Evolutionary conservation across 352 stramenopile genomes (phyloP), one percentile per base, ranked within the genome.

Genomic region (Globisporangium irregulare): DNA sequence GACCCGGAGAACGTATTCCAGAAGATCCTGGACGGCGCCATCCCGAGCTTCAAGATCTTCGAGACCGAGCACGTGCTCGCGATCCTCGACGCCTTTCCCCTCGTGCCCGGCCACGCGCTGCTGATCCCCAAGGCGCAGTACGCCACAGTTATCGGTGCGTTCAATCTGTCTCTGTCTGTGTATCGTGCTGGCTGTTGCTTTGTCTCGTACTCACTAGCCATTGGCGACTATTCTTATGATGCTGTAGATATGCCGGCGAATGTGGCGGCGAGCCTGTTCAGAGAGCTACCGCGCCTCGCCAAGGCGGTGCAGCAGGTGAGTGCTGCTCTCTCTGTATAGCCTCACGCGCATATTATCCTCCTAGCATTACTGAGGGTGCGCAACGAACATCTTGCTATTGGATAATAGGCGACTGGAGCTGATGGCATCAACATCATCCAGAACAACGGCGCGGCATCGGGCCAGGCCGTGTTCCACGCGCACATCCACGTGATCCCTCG

Each of bases 31-130:
- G 79, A 88, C 53, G 86, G 84, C 50, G 71, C 75, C 46, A 87
- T 95, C 71, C 86, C 84, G 59, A 81, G 67, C 46, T 93, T 78
- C 79, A 95, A 94, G 77, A 78, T 95, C 65, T 95, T 94, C 60
- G 88, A 95, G 79, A 94, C 86, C 36, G 84, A 93, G 66, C 84
- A 93, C 66, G 82, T 91, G 70, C 72, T 94, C 25, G 88, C 88
- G 51, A 92, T 95, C 69, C 77, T 95, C 32, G 88, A 95, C 50
- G 84, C 82, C 32, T 94, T 93, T 71, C 88, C 87, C 18, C 56
- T 80, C 38, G 80, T 78, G 36, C 77, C 82, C 0, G 88, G 86
- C 64, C 86, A 94, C 70, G 73, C 84, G 59, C 74, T 95, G 25
- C 66, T 94, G 62, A 71, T 95, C 43, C 84, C 86, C n/a, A 95